These are phyloP conservation scores for Sphaerulina populicola DNA, from an alignment of 2,329 filamentous ascomycete species.

Conservation along the genomic window DNA sequence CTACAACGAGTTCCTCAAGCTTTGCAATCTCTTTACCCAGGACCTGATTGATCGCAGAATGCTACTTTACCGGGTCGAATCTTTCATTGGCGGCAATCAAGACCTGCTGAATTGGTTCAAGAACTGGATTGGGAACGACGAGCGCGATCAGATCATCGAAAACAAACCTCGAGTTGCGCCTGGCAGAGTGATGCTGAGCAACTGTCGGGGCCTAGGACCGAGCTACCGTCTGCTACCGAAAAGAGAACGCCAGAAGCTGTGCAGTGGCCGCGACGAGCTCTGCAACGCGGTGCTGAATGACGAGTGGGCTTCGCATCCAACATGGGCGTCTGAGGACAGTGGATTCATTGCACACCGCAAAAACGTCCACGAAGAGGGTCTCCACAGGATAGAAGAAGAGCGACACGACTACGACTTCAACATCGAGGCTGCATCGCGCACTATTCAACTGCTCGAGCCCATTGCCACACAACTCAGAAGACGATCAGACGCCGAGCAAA, in stretches of 20 bases:
- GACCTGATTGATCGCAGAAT: constrained; percentile 82
- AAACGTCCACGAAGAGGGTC: constrained; percentile 86
- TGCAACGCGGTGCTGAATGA: constrained; percentile 92
- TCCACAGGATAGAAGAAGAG: constrained; percentile 95
- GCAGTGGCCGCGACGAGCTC: constrained; percentile 88
- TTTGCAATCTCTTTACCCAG: constrained; percentile 90
- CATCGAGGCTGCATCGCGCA: constrained; percentile 89
- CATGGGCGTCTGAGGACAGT: constrained; percentile 96
- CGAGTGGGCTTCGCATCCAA: constrained; percentile 96
- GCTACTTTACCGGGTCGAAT: constrained; percentile 70
- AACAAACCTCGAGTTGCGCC: constrained; percentile 66
- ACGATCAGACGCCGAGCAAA: constrained; percentile 56
- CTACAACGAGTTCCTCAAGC: constrained; percentile 92
- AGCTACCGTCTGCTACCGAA: constrained; percentile 91
- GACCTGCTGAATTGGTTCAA: constrained; percentile 89
- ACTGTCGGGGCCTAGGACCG: constrained; percentile 89
- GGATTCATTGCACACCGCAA: constrained; percentile 97
- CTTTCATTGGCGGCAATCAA: constrained; percentile 78
- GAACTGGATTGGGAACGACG: constrained; percentile 69
- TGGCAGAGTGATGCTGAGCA: constrained; percentile 83
- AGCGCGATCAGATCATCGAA: constrained; percentile 68
- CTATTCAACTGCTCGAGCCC: constrained; percentile 90
- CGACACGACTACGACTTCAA: constrained; percentile 98
- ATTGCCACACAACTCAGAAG: constrained; percentile 83
- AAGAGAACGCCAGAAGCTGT: constrained; percentile 80